These are phyloP conservation scores for Phylloporus sp. DNA, from an alignment of 768 basidiomycete genomes.

Conservation along the genomic window DNA sequence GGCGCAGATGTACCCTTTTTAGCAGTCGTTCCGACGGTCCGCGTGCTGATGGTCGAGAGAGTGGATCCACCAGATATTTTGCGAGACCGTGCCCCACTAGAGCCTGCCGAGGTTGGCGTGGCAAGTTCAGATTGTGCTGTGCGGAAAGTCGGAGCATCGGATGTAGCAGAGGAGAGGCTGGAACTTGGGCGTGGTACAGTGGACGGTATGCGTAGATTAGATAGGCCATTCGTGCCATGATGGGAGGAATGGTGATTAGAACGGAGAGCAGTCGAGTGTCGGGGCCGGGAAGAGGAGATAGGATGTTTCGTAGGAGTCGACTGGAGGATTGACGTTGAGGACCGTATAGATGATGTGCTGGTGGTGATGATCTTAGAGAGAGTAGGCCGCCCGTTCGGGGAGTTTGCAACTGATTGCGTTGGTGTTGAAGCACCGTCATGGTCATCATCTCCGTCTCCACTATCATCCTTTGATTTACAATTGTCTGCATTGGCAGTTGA, in stretches of 20 bases:
- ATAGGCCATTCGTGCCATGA: slow-evolving; percentile 19
- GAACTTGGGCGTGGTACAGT: slow-evolving; percentile 24
- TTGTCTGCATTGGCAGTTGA: background rate
- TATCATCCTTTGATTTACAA: slow-evolving; percentile 1
- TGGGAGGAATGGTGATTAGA: slow-evolving; percentile 20
- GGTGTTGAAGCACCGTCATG: slow-evolving; percentile 16
- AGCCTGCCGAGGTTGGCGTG: slow-evolving; percentile 28
- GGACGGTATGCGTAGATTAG: slow-evolving; percentile 31
- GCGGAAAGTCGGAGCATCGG: slow-evolving; percentile 28
- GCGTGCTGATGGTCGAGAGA: slow-evolving; percentile 28
- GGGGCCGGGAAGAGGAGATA: slow-evolving; percentile 13
- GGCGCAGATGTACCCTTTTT: slow-evolving; percentile 11
- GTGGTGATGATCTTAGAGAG: slow-evolving; percentile 27
- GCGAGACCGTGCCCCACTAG: slow-evolving; percentile 24
- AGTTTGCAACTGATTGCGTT: slow-evolving; percentile 4
- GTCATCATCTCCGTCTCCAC: slow-evolving; percentile 10
- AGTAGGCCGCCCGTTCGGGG: slow-evolving; percentile 23
- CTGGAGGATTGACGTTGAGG: slow-evolving; percentile 1
- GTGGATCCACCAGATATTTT: slow-evolving; percentile 29
- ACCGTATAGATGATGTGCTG: slow-evolving; percentile 22
- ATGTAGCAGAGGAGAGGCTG: slow-evolving; percentile 28
- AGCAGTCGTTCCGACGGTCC: slow-evolving; percentile 28
- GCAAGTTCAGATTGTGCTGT: slow-evolving; percentile 28
- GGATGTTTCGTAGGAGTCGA: slow-evolving; percentile 17
- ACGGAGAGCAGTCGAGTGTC: slow-evolving; percentile 23